Conservation (phyloP, 2,329 filamentous ascomycete species). For the Aaosphaeria arxii region DNA sequence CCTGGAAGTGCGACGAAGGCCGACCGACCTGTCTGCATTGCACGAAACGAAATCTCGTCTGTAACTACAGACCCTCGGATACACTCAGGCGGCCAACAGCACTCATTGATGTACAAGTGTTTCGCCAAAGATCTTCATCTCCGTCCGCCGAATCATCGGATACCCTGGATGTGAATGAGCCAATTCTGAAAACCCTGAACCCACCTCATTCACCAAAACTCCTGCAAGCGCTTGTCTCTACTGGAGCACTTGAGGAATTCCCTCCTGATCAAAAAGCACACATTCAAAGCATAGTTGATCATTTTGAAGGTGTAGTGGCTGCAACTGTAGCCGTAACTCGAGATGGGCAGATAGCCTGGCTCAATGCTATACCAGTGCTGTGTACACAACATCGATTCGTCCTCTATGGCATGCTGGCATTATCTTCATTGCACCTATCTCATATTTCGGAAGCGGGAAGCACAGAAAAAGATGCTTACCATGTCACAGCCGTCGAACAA, state of each 20-base stretch:
- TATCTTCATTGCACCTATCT: constrained; percentile 44
- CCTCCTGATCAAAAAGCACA: constrained; percentile 8
- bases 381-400: constrained; percentile 40
- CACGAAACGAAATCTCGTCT: no score
- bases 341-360: constrained; percentile 13
- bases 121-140: no score
- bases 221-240: constrained; percentile 7
- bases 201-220: constrained; percentile 6
- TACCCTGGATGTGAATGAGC: no score
- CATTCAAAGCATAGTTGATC: constrained; percentile 15
- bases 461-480: constrained; percentile 10
- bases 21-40: no score
- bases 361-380: constrained; percentile 23
- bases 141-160: no score
- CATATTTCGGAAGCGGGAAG: constrained; percentile 15
- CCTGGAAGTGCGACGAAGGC: no score
- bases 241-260: constrained; percentile 8
- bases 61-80: no score
- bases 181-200: neutral
- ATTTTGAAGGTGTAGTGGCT: constrained; percentile 11
- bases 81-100: no score
- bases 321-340: constrained; percentile 19
- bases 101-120: no score
- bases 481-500: constrained; percentile 18
- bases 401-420: constrained; percentile 41